Conservation (phyloP, 2,329 filamentous ascomycete genomes). For the Neonectria punicea region DNA sequence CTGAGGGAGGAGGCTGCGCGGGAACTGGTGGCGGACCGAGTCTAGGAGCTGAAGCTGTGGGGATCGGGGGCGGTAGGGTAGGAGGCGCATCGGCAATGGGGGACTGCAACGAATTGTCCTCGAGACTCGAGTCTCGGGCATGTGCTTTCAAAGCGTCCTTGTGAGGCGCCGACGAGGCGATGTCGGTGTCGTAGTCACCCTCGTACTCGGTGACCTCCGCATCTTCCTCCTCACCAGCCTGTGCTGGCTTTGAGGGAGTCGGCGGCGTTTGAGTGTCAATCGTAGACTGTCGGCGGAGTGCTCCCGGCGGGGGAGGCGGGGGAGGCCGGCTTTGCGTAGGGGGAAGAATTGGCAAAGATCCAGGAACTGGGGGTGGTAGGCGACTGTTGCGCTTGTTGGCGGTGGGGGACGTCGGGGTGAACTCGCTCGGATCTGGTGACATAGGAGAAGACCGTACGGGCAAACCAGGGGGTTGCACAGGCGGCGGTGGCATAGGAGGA, state of each 20-base stretch:
- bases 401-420: constrained; percentile 56
- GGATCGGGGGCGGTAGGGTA: constrained; percentile 65
- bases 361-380: constrained; percentile 70
- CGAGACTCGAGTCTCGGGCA: constrained; percentile 78
- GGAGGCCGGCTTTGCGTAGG: constrained; percentile 70
- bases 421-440: constrained; percentile 48
- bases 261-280: constrained; percentile 58
- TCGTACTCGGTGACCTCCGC: constrained; percentile 94
- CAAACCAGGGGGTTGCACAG: constrained; percentile 43
- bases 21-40: constrained; percentile 74
- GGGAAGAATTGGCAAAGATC: constrained; percentile 57
- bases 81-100: constrained; percentile 59
- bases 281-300: constrained; percentile 68
- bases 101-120: constrained; percentile 73
- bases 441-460: constrained; percentile 48
- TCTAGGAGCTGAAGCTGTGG: constrained; percentile 64
- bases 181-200: constrained; percentile 97
- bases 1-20: constrained; percentile 64
- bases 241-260: constrained; percentile 54
- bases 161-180: constrained; percentile 90
- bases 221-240: constrained; percentile 71
- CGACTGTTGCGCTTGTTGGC: constrained; percentile 66
- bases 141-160: constrained; percentile 93
- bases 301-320: constrained; percentile 71
- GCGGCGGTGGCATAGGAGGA: constrained; percentile 57